Percentiles rank a stretch among this genome's conserved stretches.
Conservation (phyloP, 106 monocot species). For the Cymbidium sinense region DNA sequence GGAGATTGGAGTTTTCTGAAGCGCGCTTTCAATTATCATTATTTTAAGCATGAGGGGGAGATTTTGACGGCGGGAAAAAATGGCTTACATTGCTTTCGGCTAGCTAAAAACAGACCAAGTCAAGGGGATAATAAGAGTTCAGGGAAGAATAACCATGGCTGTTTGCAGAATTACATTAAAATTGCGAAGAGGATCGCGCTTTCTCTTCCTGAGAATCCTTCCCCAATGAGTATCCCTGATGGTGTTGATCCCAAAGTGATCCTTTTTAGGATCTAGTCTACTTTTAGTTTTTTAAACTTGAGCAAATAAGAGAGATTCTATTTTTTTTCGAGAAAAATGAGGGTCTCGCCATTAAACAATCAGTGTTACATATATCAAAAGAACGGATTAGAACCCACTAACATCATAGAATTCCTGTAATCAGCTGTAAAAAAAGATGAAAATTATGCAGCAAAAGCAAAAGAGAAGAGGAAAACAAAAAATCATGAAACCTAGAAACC, state of each 20-base stretch:
- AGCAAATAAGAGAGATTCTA: no score
- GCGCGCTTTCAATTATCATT: neutral
- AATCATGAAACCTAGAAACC: no score
- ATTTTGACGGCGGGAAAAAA: neutral
- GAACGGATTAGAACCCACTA: no score
- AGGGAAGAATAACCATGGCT: neutral
- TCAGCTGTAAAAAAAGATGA: no score
- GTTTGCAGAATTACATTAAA: neutral
- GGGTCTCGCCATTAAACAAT: no score
- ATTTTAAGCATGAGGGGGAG: neutral
- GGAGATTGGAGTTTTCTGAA: slow-evolving; percentile 21
- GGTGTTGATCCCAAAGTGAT: neutral
- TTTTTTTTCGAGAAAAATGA: no score
- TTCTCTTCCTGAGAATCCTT: neutral
- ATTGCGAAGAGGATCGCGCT: neutral
- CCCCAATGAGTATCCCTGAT: neutral
- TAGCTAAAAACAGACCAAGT: neutral
- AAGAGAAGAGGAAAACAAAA: no score
- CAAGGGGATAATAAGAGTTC: neutral
- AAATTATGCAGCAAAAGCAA: no score
- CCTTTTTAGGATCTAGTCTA: neutral
- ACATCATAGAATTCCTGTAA: no score
- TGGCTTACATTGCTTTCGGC: neutral
- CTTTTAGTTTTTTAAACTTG: no score
- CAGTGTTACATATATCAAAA: no score